A percentile compares a stretch with the other conserved stretches of the same genome.
Conservation (phyloP, 306 rosid genomes). For the Cucumis hystrix region DNA sequence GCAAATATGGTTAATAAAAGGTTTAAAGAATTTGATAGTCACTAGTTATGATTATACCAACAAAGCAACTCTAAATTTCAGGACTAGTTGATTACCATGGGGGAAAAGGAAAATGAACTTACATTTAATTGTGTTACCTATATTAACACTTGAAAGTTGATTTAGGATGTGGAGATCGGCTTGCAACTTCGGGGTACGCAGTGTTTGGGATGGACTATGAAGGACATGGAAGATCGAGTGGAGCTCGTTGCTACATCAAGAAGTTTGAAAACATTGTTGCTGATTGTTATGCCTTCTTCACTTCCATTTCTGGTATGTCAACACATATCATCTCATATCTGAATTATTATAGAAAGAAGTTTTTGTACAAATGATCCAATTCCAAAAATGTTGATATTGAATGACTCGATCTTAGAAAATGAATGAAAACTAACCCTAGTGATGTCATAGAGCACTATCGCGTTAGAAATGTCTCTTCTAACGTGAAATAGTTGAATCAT, state of each 20-base stretch:
- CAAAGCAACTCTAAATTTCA: too few relatives aligned
- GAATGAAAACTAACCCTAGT: too few relatives aligned
- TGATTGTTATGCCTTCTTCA: slow-evolving; percentile 50
- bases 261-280: slow-evolving; percentile 51
- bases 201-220: slow-evolving; percentile 72
- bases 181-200: slow-evolving; percentile 51
- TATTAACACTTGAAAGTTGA: background rate
- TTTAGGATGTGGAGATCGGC: slow-evolving; percentile 46
- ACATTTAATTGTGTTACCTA: background rate
- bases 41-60: too few relatives aligned
- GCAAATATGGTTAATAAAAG: too few relatives aligned
- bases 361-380: too few relatives aligned
- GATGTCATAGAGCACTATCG: too few relatives aligned
- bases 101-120: background rate
- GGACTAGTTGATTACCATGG: too few relatives aligned
- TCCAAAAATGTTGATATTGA: too few relatives aligned
- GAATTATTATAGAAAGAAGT: background rate
- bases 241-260: slow-evolving; percentile 60
- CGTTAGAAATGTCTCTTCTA: too few relatives aligned
- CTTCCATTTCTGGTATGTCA: slow-evolving; percentile 42
- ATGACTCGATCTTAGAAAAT: too few relatives aligned
- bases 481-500: too few relatives aligned
- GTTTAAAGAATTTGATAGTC: too few relatives aligned
- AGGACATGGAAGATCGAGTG: slow-evolving; percentile 78
- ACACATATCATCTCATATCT: background rate